Evolutionary conservation across 176 grass and related monocot genomes (phyloP).

Genomic region (Bromus sterilis): DNA sequence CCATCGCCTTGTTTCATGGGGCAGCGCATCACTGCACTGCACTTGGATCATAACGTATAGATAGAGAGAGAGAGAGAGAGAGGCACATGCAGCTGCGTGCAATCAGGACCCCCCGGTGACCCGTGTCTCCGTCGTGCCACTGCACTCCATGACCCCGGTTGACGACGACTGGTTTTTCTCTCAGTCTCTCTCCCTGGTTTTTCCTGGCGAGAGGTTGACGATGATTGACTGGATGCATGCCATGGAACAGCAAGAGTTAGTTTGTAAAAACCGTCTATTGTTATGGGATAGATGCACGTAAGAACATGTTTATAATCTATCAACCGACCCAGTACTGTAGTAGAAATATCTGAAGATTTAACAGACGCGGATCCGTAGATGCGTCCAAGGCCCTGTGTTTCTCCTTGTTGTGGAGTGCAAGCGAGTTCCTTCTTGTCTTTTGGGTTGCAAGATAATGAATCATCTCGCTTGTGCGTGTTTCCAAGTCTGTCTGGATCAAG

Average conservation of each 20-base stretch:
- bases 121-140: background rate
- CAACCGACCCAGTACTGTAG: no score
- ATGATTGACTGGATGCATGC: background rate
- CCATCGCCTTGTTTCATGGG: background rate
- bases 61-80: no score
- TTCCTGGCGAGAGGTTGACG: background rate
- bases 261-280: no score
- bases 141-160: background rate
- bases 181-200: background rate
- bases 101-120: background rate
- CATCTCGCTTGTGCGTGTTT: background rate
- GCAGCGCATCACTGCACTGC: background rate
- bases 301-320: no score
- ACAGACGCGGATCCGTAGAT: background rate
- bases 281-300: no score
- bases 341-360: background rate
- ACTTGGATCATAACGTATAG: background rate
- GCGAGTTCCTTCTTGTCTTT: background rate
- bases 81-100: background rate
- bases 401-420: constrained; percentile 1
- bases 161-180: background rate
- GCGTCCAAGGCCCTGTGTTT: background rate
- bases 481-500: background rate
- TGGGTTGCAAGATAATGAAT: background rate
- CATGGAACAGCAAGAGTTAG: background rate